phyloP scores from a whole-genome alignment of 2,329 filamentous ascomycete genomes.

The Leptoxyphium fumago region DNA sequence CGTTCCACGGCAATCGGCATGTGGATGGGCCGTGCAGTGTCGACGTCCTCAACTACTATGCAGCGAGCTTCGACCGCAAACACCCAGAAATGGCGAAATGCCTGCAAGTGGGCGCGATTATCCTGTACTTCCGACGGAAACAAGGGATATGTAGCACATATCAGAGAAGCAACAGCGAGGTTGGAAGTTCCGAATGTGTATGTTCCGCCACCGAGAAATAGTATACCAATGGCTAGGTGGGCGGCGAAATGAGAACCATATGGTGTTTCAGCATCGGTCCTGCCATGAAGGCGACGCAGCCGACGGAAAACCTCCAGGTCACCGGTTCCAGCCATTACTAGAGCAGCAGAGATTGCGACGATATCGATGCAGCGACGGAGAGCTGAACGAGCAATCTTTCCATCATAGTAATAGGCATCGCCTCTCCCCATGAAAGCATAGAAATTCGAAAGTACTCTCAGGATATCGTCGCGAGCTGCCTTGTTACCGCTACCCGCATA shows the following conservation, averaged over 20 bases:
- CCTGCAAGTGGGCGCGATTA: conserved; percentile 87
- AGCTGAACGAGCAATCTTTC: conserved; percentile 66
- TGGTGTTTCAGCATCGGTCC: conserved; percentile 66
- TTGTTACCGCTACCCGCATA: conserved; percentile 38
- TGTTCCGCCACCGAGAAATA: conserved; percentile 87
- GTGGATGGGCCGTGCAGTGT: conserved; percentile 65
- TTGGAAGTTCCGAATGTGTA: conserved; percentile 84
- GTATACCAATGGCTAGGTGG: conserved; percentile 76
- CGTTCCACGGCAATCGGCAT: conserved; percentile 17
- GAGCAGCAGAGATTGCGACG: conserved; percentile 64
- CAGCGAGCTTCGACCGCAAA: conserved; percentile 82
- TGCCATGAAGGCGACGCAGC: conserved; percentile 73
- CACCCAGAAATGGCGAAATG: conserved; percentile 95
- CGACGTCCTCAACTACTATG: conserved; percentile 72
- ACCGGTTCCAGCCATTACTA: conserved; percentile 91
- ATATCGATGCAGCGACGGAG: conserved; percentile 85
- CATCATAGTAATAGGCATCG: conserved; percentile 50
- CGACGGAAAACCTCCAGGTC: conserved; percentile 75
- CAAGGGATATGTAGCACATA: conserved; percentile 86
- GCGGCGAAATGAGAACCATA: conserved; percentile 90
- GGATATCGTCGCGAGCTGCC: conserved; percentile 62
- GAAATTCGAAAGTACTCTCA: conserved; percentile 59
- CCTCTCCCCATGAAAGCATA: conserved; percentile 11
- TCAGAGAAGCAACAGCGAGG: conserved; percentile 67
- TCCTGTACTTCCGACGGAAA: conserved; percentile 83